Conservation (phyloP, 2,329 filamentous ascomycete genomes). For the Huntiella omanensis region DNA sequence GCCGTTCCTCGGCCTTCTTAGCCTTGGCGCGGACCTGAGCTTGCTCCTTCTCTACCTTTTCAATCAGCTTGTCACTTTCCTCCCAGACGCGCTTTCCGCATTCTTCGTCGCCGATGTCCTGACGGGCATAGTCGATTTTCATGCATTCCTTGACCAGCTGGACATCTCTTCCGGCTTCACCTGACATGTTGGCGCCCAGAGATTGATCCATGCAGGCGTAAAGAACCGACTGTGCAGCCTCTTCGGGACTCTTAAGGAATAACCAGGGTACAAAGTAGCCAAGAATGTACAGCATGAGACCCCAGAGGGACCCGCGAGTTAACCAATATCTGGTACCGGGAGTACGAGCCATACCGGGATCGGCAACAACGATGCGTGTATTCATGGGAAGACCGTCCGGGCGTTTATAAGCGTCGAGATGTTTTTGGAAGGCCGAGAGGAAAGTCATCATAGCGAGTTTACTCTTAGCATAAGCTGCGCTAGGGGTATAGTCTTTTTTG, state of each 20-base stretch:
- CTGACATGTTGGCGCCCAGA: slow-evolving; percentile 23
- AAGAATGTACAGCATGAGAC: slow-evolving; percentile 55
- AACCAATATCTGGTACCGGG: slow-evolving; percentile 78
- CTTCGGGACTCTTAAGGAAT: slow-evolving; percentile 63
- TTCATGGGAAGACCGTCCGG: slow-evolving; percentile 72
- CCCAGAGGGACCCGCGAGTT: slow-evolving; percentile 65
- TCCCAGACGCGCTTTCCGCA: slow-evolving; percentile 79
- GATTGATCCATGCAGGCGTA: slow-evolving; percentile 68
- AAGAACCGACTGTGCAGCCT: slow-evolving; percentile 74
- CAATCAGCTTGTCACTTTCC: slow-evolving; percentile 67
- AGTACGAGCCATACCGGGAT: slow-evolving; percentile 70
- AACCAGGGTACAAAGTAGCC: slow-evolving; percentile 75
- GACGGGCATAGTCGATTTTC: slow-evolving; percentile 50
- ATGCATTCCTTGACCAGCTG: slow-evolving; percentile 77
- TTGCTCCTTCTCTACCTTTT: slow-evolving; percentile 61
- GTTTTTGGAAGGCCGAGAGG: slow-evolving; percentile 78
- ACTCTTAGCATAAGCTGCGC: slow-evolving; percentile 42
- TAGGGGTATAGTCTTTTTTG: slow-evolving; percentile 33
- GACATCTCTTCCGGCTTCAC: slow-evolving; percentile 39
- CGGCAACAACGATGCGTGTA: slow-evolving; percentile 65
- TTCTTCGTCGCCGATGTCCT: slow-evolving; percentile 59
- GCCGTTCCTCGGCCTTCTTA: slow-evolving; percentile 20
- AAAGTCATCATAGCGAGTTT: slow-evolving; percentile 77
- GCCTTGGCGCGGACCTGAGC: slow-evolving; percentile 35
- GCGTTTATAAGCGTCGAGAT: slow-evolving; percentile 65